Evolutionary conservation across 2,329 filamentous ascomycete species (phyloP).

Genomic region (Dichotomopilus funicola): DNA sequence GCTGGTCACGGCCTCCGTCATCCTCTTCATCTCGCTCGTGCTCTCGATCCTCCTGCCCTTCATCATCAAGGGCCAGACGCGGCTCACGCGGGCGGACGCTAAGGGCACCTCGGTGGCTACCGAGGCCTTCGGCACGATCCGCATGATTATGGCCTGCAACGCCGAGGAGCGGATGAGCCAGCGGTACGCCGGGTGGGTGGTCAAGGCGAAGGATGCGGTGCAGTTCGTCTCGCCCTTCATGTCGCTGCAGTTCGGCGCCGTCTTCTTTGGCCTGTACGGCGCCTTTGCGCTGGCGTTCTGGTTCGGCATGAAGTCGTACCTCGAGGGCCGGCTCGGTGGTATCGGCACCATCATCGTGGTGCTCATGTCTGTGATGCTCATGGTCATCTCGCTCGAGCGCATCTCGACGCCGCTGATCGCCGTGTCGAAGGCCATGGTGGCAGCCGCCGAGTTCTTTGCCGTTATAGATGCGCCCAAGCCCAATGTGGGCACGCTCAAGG

Average conservation of each 20-base stretch:
- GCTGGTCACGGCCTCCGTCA: slow-evolving; percentile 49
- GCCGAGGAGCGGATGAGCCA: slow-evolving; percentile 49
- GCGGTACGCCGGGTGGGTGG: slow-evolving; percentile 49
- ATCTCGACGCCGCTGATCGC: slow-evolving; percentile 54
- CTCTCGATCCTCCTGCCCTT: slow-evolving; percentile 47
- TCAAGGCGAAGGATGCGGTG: slow-evolving; percentile 46
- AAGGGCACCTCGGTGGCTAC: slow-evolving; percentile 55
- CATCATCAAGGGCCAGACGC: slow-evolving; percentile 46
- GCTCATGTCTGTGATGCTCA: slow-evolving; percentile 52
- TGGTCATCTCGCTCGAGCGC: slow-evolving; percentile 50
- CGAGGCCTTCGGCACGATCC: slow-evolving; percentile 52
- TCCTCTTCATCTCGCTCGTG: slow-evolving; percentile 49
- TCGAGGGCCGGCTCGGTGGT: slow-evolving; percentile 40
- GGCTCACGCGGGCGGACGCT: slow-evolving; percentile 45
- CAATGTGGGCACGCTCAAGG: slow-evolving; percentile 34
- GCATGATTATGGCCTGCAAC: slow-evolving; percentile 58
- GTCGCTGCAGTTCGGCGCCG: slow-evolving; percentile 45
- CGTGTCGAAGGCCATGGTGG: slow-evolving; percentile 50
- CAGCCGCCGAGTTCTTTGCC: slow-evolving; percentile 51
- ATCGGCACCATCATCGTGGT: slow-evolving; percentile 51
- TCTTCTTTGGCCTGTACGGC: slow-evolving; percentile 49
- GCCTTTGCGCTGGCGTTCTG: slow-evolving; percentile 56
- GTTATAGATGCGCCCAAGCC: slow-evolving; percentile 45
- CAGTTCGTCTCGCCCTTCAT: slow-evolving; percentile 44
- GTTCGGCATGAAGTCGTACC: slow-evolving; percentile 50